Conservation (phyloP, 2,329 filamentous ascomycete species). For the Aotearoamyces nothofagi region DNA sequence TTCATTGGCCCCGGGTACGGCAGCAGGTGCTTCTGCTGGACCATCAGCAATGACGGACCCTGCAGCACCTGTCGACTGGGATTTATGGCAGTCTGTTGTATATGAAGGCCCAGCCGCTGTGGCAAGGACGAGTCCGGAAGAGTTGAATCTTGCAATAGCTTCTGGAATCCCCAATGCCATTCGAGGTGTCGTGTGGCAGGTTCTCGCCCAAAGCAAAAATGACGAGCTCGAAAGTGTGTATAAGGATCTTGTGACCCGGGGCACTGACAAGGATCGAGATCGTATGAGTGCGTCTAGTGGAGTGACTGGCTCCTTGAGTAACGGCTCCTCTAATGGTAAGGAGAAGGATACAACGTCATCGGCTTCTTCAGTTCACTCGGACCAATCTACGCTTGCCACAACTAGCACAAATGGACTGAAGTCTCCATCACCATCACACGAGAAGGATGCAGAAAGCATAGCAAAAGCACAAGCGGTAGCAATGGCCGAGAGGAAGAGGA, state of each 20-base stretch:
- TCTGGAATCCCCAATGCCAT: constrained; percentile 90
- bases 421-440: constrained; percentile 39
- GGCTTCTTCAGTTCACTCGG: constrained; percentile 72
- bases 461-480: constrained; percentile 48
- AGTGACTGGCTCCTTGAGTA: constrained; percentile 7
- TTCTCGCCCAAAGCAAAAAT: constrained; percentile 88
- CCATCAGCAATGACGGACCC: constrained; percentile 54
- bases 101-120: constrained; percentile 87
- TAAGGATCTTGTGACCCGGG: constrained; percentile 61
- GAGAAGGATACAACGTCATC: constrained; percentile 57
- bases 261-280: constrained; percentile 66
- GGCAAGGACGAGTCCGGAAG: constrained; percentile 73
- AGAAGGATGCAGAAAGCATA: constrained; percentile 47
- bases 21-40: constrained; percentile 63
- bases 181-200: constrained; percentile 97
- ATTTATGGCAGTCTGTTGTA: constrained; percentile 91
- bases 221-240: constrained; percentile 82
- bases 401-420: constrained; percentile 37
- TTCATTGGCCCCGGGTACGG: constrained; percentile 69
- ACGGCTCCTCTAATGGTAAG: constrained; percentile 34
- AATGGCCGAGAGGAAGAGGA: constrained; percentile 58
- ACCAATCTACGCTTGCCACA: constrained; percentile 48
- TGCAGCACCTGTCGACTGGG: constrained; percentile 78
- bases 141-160: constrained; percentile 80
- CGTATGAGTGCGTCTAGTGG: constrained; percentile 28